Percentiles rank a stretch among this genome's conserved stretches.
Conservation (phyloP, 352 stramenopile genomes). For the Thalassiosira exigua region DNA sequence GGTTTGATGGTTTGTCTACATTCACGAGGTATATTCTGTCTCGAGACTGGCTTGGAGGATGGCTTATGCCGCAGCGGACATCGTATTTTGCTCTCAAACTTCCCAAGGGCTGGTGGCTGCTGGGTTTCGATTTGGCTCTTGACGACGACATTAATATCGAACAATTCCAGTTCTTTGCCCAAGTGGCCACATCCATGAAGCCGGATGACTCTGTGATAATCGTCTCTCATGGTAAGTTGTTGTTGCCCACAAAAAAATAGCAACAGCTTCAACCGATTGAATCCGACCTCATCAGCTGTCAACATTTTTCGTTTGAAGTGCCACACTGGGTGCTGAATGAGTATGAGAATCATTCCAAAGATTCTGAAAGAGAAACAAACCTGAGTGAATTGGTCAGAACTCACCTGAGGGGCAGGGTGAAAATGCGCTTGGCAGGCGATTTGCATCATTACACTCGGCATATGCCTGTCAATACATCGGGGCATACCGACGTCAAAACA, state of each 20-base stretch:
- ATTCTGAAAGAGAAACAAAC: conserved; percentile 52
- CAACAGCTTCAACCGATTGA: no score
- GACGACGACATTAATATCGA: conserved; percentile 93
- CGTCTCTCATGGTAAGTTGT: conserved; percentile 86
- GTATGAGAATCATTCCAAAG: conserved; percentile 84
- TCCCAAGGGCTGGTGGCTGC: conserved; percentile 91
- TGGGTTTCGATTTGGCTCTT: conserved; percentile 90
- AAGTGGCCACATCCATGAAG: conserved; percentile 86
- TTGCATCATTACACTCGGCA: conserved; percentile 94
- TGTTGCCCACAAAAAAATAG: no score
- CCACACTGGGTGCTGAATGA: conserved; percentile 91
- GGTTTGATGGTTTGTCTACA: conserved; percentile 92
- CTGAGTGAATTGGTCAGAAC: conserved; percentile 66
- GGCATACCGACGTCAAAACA: no score
- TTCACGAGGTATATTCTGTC: conserved; percentile 91
- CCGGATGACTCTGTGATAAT: conserved; percentile 90
- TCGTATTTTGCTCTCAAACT: conserved; percentile 92
- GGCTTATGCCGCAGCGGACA: conserved; percentile 91
- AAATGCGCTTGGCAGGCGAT: conserved; percentile 87
- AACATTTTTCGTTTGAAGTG: conserved; percentile 10
- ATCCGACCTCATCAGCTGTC: conserved; percentile 12
- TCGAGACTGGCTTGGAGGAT: conserved; percentile 91
- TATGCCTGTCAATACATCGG: conserved; percentile 64
- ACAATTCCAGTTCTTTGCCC: conserved; percentile 92
- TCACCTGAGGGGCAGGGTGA: conserved; percentile 65